Evolutionary conservation across 768 basidiomycete genomes (phyloP).

Genomic region (Arthromyces matolae): DNA sequence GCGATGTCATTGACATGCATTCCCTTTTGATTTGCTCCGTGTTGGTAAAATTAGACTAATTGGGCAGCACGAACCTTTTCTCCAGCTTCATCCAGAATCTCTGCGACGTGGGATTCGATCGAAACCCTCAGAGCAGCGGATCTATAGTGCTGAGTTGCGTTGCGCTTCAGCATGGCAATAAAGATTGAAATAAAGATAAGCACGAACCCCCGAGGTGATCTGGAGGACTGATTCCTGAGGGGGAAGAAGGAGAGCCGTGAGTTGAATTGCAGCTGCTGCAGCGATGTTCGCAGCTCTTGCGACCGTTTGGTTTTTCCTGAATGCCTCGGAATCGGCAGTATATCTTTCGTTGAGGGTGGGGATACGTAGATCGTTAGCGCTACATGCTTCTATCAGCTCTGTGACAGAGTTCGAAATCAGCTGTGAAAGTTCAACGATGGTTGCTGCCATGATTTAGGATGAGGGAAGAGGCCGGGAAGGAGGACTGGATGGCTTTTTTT

Average conservation of each 20-base stretch:
- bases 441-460: no score
- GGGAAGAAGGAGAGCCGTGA: conserved; percentile 11
- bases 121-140: conserved; percentile 24
- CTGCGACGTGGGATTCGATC: conserved; percentile 29
- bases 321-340: conserved; percentile 9
- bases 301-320: background rate
- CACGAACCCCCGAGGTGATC: conserved; percentile 9
- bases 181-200: background rate
- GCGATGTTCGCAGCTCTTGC: conserved; percentile 7
- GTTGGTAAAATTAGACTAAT: background rate
- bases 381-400: no score
- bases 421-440: no score
- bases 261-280: conserved; percentile 13
- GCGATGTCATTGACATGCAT: conserved; percentile 31
- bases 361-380: no score
- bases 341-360: no score
- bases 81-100: conserved; percentile 35
- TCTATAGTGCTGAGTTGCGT: conserved; percentile 12
- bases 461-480: no score
- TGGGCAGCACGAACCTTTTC: background rate
- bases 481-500: no score
- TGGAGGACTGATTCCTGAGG: conserved; percentile 10
- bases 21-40: conserved; percentile 13
- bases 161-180: background rate
- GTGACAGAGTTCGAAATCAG: no score